A percentile compares a stretch with the other conserved stretches of the same genome.
phyloP scores from a whole-genome alignment of 495 filamentous ascomycete genomes.

The Talaromyces wortmannii region DNA sequence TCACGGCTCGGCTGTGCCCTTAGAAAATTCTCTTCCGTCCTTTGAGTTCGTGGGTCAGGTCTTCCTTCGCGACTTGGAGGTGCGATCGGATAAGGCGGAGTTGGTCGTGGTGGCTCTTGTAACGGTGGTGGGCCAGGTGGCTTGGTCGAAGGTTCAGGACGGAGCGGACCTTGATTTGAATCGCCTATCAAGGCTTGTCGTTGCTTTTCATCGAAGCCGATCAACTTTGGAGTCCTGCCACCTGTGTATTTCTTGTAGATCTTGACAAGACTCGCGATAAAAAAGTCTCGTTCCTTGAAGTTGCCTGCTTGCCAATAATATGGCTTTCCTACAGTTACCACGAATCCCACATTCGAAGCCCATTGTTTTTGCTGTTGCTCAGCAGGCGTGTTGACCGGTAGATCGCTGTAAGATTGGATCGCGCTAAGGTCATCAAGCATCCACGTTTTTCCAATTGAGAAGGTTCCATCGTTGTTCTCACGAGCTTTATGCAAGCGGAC shows the following conservation, averaged over 20 bases:
- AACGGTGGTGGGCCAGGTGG: constrained; percentile 15
- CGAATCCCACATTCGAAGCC: constrained; percentile 76
- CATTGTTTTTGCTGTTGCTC: constrained; percentile 66
- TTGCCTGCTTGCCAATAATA: constrained; percentile 96
- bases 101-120: constrained; percentile 4
- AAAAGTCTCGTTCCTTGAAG: constrained; percentile 95
- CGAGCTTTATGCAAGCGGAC: constrained; percentile 95
- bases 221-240: constrained; percentile 69
- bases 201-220: constrained; percentile 77
- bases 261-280: constrained; percentile 89
- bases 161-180: constrained; percentile 22
- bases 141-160: constrained; percentile 27
- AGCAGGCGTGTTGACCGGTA: constrained; percentile 39
- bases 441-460: constrained; percentile 98
- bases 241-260: constrained; percentile 95
- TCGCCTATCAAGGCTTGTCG: constrained; percentile 59
- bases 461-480: constrained; percentile 87
- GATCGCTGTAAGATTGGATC: constrained; percentile 69
- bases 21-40: constrained; percentile 32
- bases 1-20: constrained; percentile 42
- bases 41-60: constrained; percentile 22
- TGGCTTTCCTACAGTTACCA: constrained; percentile 83
- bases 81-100: constrained; percentile 13
- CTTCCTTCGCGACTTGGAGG: constrained; percentile 31
- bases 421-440: constrained; percentile 76